These are phyloP conservation scores for Schwanniomyces sp. DNA, from an alignment of 805 yeast species.

Conservation along the genomic window DNA sequence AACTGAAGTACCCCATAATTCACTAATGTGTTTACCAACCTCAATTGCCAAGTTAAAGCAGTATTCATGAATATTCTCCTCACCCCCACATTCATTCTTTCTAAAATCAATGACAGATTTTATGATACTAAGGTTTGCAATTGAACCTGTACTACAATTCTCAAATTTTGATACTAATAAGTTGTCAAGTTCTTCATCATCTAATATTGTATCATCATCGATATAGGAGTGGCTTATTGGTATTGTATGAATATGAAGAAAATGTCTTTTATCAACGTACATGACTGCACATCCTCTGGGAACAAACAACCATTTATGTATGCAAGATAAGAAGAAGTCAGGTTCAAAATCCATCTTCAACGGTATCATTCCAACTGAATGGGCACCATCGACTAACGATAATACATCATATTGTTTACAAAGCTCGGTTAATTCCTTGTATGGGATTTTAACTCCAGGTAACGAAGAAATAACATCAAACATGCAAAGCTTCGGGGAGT, in stretches of 20 bases:
- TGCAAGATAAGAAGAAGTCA: constrained; percentile 60
- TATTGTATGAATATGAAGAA: constrained; percentile 49
- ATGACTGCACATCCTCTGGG: constrained; percentile 61
- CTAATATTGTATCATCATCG: constrained; percentile 26
- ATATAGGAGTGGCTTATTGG: constrained; percentile 56
- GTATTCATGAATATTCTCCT: constrained; percentile 48
- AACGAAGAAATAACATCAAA: constrained; percentile 61
- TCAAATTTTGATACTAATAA: constrained; percentile 47
- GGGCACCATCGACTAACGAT: constrained; percentile 73
- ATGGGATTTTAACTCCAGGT: constrained; percentile 66
- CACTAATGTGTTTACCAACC: neutral
- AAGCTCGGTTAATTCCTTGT: constrained; percentile 41
- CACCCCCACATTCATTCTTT: constrained; percentile 59
- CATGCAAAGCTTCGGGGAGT: constrained; percentile 41
- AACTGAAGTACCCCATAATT: constrained; percentile 1
- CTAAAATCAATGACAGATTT: constrained; percentile 56
- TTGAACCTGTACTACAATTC: constrained; percentile 51
- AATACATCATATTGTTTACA: constrained; percentile 48
- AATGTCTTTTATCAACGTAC: constrained; percentile 56
- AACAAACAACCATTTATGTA: constrained; percentile 73
- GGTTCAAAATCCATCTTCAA: constrained; percentile 48
- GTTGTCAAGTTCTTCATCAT: constrained; percentile 17
- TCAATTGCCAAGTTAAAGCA: constrained; percentile 41
- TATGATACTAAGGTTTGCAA: constrained; percentile 42
- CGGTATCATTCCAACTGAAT: constrained; percentile 56